Conservation (phyloP, 306 rosid genomes). For the Rosa persica region DNA sequence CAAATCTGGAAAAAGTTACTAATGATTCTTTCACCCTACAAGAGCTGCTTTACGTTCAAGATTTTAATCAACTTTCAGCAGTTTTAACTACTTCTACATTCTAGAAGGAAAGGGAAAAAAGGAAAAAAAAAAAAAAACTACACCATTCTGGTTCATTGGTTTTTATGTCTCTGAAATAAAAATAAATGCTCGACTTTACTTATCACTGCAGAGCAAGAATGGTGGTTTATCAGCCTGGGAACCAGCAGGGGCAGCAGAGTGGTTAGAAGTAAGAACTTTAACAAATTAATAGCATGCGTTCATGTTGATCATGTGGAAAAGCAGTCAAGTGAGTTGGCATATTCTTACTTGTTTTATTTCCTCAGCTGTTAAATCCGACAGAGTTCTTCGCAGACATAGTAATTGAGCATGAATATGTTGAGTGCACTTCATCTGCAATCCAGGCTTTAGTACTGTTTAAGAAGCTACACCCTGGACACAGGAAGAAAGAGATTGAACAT, state of each 20-base stretch:
- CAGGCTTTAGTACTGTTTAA: conserved; percentile 1
- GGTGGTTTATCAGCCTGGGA: conserved; percentile 52
- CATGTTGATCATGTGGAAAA: background rate
- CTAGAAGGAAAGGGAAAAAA: no score
- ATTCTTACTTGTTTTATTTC: background rate
- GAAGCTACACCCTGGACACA: conserved; percentile 5
- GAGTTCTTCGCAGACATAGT: conserved; percentile 6
- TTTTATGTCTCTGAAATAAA: no score
- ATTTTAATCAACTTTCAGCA: background rate
- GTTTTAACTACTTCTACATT: background rate
- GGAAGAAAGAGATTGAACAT: conserved; percentile 11
- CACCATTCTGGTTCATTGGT: background rate
- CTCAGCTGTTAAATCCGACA: conserved; percentile 12
- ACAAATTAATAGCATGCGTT: background rate
- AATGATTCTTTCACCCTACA: background rate
- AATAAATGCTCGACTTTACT: no score
- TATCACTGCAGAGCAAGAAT: conserved; percentile 48
- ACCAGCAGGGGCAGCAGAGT: conserved; percentile 52
- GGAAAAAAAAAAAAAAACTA: no score
- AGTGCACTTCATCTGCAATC: conserved; percentile 11
- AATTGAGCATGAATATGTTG: conserved; percentile 17
- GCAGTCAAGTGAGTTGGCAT: background rate
- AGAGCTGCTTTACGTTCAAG: background rate
- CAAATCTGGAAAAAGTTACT: background rate
- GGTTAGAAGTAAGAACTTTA: conserved; percentile 60